Conservation (phyloP, 169 alveolate genomes). For the Neospora caninum region DNA sequence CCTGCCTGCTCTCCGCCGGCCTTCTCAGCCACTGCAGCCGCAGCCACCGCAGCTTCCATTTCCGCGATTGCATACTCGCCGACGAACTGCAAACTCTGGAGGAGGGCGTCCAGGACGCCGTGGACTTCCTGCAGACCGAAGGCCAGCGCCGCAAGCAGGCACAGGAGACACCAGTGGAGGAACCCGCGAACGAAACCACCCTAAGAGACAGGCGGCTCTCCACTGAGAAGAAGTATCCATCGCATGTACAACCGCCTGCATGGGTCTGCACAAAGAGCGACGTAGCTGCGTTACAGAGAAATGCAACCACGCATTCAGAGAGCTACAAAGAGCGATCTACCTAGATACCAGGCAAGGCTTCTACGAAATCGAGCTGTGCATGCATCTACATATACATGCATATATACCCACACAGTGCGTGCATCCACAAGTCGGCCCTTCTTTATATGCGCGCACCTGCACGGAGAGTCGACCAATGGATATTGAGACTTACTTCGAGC, state of each 20-base stretch:
- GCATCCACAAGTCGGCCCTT: too few relatives aligned
- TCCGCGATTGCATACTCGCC: constrained; percentile 63
- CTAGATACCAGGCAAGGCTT: too few relatives aligned
- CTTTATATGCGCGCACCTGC: too few relatives aligned
- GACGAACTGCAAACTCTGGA: constrained; percentile 41
- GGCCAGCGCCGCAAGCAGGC: neutral
- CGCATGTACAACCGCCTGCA: too few relatives aligned
- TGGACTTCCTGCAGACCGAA: constrained; percentile 55
- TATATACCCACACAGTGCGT: neutral
- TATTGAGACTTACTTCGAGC: constrained; percentile 32
- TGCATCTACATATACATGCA: neutral
- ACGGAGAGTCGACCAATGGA: neutral
- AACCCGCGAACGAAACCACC: neutral
- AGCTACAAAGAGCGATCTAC: too few relatives aligned
- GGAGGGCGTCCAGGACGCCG: constrained; percentile 59
- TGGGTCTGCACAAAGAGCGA: too few relatives aligned
- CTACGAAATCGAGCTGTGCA: neutral
- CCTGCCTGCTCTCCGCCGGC: neutral
- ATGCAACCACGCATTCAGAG: too few relatives aligned
- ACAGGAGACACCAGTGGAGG: neutral
- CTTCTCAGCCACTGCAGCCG: constrained; percentile 9
- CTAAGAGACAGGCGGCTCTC: too few relatives aligned
- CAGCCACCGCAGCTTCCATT: constrained; percentile 30
- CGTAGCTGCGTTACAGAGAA: too few relatives aligned
- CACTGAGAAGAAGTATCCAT: too few relatives aligned